These are phyloP conservation scores for Pseudopyrenochaeta lycopersici DNA, from an alignment of 2,329 filamentous ascomycete genomes.

Conservation along the genomic window DNA sequence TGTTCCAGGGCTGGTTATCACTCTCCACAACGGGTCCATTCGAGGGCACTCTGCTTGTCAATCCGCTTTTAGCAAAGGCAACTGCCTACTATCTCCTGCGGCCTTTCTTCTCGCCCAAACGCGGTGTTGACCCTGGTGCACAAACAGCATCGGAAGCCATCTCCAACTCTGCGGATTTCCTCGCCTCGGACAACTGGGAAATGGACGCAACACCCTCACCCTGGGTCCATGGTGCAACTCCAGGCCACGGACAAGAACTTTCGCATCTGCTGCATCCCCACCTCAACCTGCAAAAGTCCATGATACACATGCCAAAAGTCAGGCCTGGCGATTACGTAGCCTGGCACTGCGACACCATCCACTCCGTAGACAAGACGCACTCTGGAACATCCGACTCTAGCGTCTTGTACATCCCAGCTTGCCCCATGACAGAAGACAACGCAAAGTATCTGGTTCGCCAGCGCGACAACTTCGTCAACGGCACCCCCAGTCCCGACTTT, in stretches of 20 bases:
- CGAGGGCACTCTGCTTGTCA: slow-evolving; percentile 84
- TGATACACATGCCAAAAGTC: slow-evolving; percentile 76
- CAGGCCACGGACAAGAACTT: slow-evolving; percentile 75
- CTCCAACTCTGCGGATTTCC: slow-evolving; percentile 51
- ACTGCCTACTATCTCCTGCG: slow-evolving; percentile 83
- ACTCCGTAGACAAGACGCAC: slow-evolving; percentile 84
- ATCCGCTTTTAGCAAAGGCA: slow-evolving; percentile 77
- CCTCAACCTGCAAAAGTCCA: slow-evolving; percentile 70
- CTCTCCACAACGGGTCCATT: slow-evolving; percentile 76
- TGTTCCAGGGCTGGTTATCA: slow-evolving; percentile 89
- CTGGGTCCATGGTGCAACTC: slow-evolving; percentile 74
- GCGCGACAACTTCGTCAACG: slow-evolving; percentile 73
- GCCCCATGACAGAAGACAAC: slow-evolving; percentile 79
- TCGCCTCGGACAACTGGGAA: slow-evolving; percentile 68
- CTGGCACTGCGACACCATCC: slow-evolving; percentile 83
- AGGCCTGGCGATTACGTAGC: slow-evolving; percentile 78
- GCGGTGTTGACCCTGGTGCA: slow-evolving; percentile 44
- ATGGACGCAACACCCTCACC: slow-evolving; percentile 63
- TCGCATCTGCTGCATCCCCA: slow-evolving; percentile 73
- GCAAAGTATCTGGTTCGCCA: slow-evolving; percentile 75
- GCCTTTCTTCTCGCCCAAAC: slow-evolving; percentile 77
- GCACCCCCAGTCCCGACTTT: slow-evolving; percentile 61
- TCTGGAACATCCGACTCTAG: slow-evolving; percentile 76
- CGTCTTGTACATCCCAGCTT: slow-evolving; percentile 89
- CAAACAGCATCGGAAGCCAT: slow-evolving; percentile 41